phyloP scores from a whole-genome alignment of 768 basidiomycete species.

The Plicaturopsis crispa region DNA sequence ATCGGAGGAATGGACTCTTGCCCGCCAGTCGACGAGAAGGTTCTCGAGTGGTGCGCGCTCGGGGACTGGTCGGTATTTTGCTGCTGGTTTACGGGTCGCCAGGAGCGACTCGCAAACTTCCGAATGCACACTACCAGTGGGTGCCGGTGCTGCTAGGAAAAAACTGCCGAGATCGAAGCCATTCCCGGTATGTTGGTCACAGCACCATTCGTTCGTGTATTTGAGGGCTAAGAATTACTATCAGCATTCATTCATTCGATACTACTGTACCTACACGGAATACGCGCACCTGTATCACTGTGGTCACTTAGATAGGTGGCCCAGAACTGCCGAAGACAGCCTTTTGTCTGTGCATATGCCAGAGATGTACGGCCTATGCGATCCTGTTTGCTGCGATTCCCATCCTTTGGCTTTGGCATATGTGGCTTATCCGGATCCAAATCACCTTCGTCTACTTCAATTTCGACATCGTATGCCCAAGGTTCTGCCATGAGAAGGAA shows the following conservation, averaged over 20 bases:
- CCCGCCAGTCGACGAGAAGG: not conserved
- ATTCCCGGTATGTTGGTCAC: not conserved
- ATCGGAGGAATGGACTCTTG: not conserved
- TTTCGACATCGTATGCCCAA: conserved; percentile 7
- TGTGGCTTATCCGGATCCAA: not conserved
- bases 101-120: not conserved
- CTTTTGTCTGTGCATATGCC: conserved; percentile 1
- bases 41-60: conserved; percentile 10
- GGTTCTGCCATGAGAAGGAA: conserved; percentile 14
- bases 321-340: not conserved
- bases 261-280: too few relatives aligned
- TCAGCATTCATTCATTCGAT: too few relatives aligned
- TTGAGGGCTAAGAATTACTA: conserved; percentile 1
- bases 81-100: not conserved
- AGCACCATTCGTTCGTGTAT: conserved; percentile 4
- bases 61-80: conserved; percentile 7
- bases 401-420: not conserved
- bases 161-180: not conserved
- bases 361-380: not conserved
- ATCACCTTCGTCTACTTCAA: not conserved
- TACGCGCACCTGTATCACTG: too few relatives aligned
- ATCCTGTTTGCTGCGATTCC: not conserved
- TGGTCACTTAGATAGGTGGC: not conserved
- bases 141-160: conserved; percentile 3
- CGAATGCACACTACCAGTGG: too few relatives aligned